Evolutionary conservation across 495 filamentous ascomycete species (phyloP), one percentile per base, ranked within the genome.

Genomic region (Penicillium pancosmium): DNA sequence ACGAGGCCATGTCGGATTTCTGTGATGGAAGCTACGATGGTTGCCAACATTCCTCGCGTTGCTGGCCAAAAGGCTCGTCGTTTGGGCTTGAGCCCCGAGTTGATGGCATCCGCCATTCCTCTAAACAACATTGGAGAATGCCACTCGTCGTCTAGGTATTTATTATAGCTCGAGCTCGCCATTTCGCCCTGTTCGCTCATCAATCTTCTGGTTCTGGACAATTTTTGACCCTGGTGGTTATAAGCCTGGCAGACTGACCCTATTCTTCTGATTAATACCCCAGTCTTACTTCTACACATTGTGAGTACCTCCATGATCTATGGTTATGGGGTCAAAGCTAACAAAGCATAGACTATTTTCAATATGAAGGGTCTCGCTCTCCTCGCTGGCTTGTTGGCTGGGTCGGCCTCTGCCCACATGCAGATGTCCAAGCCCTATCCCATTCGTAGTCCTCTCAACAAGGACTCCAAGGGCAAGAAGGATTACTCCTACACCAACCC

Each of bases 401-500:
- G 70, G 40, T 68, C 65, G 35, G 74, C 68, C 50, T 73, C 73
- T 36, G 78, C 71, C 18, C 78, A 80, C 63, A 75, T 80, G 66
- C 76, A 80, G 55, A 71, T 80, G 75, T 68, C 67, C 59, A 71
- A 74, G 46, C 78, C 78, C 3, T 76, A 71, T 36, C 78, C 78
- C 12, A 77, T 80, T 50, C 74, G 76, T 67, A 79, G 76, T 66
- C 78, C 78, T n/a, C 59, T 79, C 40, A 77, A 78, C 67, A 73
- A 66, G 51, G 61, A 71, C 25, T 50, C 48, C 15, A 64, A 63
- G 5, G 70, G 63, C 50, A 35, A 76, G 31, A 79, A 76, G 62
- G 81, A 84, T 61, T 83, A 82, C 54, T 80, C 79, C 4, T 82
- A 82, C 60, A 80, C 69, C 53, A 77, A 74, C 47, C 80, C 81